Evolutionary conservation across 2,329 filamentous ascomycete species (phyloP), one percentile per base, ranked within the genome.

Genomic region (Bretziella fagacearum): DNA sequence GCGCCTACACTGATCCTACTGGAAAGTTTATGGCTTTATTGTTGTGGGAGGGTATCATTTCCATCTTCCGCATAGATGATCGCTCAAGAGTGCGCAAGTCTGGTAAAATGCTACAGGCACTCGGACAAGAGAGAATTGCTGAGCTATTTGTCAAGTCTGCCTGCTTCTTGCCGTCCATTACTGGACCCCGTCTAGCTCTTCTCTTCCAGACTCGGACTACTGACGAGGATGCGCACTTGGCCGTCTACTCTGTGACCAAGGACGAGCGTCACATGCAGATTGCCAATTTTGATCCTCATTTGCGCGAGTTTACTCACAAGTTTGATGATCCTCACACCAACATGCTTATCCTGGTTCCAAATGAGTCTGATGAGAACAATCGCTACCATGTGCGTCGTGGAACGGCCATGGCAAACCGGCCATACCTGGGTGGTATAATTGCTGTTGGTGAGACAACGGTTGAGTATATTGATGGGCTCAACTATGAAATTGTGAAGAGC

Each of bases 1-100:
- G 82, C 56, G 89, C 84, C 55, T 68, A 87, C 52, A 78, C 94
- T 4, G 89, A 96, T 59, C 86, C 86, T 0, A 81, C 79, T 0
- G 79, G 81, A 27, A 65, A 63, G 32, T 75, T 67, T 54, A 64
- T 76, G 63, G 69, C 66, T 6, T 67, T 76, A 59, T 67, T 76
- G 51, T 62, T 77, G 1, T 77, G 73, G 73, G 73, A 76, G 51
- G 73, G 73, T 10, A 69, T 77, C 20, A 55, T 77, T 49, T 72
- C 70, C 46, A 65, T 76, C 35, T 63, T 73, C 53, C 67, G 71
- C 7, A 60, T 77, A 50, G 62, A 67, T 25, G 62, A 61, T 52
- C 39, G 42, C 8, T 27, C 42, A 15, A 44, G 50, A 11, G 41
- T 29, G 17, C 42, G 44, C n/a, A 47, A 36, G 15, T 8, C 8